A percentile compares a stretch with the other conserved stretches of the same genome.
Evolutionary conservation across 805 yeast genomes (phyloP).

Genomic region (Zygosaccharomyces bailii): DNA sequence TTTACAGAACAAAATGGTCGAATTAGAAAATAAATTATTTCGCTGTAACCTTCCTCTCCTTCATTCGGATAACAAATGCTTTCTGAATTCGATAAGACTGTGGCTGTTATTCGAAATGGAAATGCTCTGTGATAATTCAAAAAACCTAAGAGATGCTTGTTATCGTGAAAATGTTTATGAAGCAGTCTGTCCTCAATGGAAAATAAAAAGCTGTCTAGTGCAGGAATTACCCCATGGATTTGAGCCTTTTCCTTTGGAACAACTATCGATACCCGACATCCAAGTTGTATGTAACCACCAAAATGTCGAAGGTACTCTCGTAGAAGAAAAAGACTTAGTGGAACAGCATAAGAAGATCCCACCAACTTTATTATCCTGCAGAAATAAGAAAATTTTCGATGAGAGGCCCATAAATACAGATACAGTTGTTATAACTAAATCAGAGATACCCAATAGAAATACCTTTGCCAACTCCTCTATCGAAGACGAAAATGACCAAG

Average conservation of each 20-base stretch:
- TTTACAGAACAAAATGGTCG: slow-evolving; percentile 24
- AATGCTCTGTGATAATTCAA: slow-evolving; percentile 22
- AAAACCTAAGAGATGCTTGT: slow-evolving; percentile 31
- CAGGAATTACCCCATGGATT: slow-evolving; percentile 9
- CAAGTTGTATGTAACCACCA: background rate
- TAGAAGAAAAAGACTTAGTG: slow-evolving; percentile 17
- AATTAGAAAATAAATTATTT: slow-evolving; percentile 14
- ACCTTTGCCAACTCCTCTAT: background rate
- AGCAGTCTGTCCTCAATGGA: slow-evolving; percentile 24
- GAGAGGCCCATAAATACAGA: slow-evolving; percentile 13
- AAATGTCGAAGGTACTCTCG: slow-evolving; percentile 8
- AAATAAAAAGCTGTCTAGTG: slow-evolving; percentile 7
- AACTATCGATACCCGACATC: slow-evolving; percentile 15
- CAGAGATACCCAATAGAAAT: background rate
- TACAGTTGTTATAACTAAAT: background rate
- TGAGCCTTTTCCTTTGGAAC: slow-evolving; percentile 15
- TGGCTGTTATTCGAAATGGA: slow-evolving; percentile 37
- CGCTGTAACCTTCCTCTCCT: slow-evolving; percentile 25
- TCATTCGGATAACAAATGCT: slow-evolving; percentile 14
- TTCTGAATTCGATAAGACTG: slow-evolving; percentile 16
- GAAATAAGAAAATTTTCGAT: slow-evolving; percentile 24
- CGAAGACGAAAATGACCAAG: background rate
- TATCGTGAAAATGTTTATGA: slow-evolving; percentile 28
- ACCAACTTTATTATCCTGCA: slow-evolving; percentile 17
- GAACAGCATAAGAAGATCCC: slow-evolving; percentile 20